Base-by-base conservation (phyloP, 2,329 filamentous ascomycete genomes). In the Fusarium humuli region DNA sequence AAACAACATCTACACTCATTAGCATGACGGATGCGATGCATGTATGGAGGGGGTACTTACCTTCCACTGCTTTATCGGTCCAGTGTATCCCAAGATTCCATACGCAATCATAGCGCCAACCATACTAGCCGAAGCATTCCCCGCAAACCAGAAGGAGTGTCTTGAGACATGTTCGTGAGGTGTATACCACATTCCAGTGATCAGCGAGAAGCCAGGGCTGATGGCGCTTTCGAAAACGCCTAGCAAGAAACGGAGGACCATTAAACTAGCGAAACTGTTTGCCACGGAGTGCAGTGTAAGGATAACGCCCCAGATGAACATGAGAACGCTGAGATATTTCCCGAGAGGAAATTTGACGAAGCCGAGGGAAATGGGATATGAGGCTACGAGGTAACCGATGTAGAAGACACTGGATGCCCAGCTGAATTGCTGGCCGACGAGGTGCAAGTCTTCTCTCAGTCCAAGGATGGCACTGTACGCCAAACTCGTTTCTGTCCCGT, bases 161-260 rank as follows among this genome's bases (percentile, higher is more conserved):
- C 61, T 42, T 2, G 61, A 64, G 0, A 64, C 58, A 11, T 64
- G 61, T 3, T 64, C 61, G 10, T 44, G 22, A 1, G 61, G 61
- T 1, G 61, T 64, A 13, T 64, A 64, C 61, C 61, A 64, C 61
- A 64, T 64, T 42, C 61, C 61, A 0, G 61, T 64, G 6, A 64
- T 64, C 0, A 64, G 48, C 0, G 61, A 64, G 34, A 64, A 64
- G 0, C 61, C 61, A 0, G 61, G 61, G 34, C 61, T 64, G 1
- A 64, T 64, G 1, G 61, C 61, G 2, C 61, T 64, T 7, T 64
- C 61, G 11, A 64, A 64, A 3, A 64, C 61, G 11, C 61, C 61
- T 0, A 64, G 58, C 7, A 64, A 29, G 18, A 64, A 64, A 2
- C 61, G 58, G 0, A 64, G 48, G 1, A 44, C 61, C 61, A 64